Evolutionary conservation across 768 basidiomycete genomes (phyloP).

Genomic region (Cystofilobasidium macerans): DNA sequence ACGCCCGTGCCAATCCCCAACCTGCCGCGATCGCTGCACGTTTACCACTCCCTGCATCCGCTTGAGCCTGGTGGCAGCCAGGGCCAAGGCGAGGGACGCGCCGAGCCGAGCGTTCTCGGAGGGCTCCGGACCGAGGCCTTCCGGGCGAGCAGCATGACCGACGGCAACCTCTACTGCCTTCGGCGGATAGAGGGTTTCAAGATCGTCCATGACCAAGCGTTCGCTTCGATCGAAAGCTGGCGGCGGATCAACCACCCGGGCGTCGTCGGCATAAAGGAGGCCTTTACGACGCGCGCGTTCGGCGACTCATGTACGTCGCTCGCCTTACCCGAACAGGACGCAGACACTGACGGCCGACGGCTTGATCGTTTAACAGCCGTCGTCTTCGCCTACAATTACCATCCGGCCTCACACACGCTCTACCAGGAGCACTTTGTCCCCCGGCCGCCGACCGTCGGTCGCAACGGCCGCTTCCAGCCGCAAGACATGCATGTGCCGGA

Average conservation of each 20-base stretch:
- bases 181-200: constrained; percentile 84
- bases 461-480: constrained; percentile 28
- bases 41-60: constrained; percentile 76
- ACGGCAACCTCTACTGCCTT: constrained; percentile 67
- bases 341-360: constrained; percentile 1
- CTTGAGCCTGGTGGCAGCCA: constrained; percentile 48
- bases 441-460: constrained; percentile 24
- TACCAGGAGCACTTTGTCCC: constrained; percentile 59
- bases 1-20: constrained; percentile 30
- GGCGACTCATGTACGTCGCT: constrained; percentile 68
- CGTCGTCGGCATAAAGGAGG: constrained; percentile 72
- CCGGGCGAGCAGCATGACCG: constrained; percentile 61
- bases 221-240: constrained; percentile 76
- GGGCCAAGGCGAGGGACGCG: constrained; percentile 37
- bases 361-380: constrained; percentile 59
- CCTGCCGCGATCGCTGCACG: constrained; percentile 69
- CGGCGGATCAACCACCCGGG: constrained; percentile 70
- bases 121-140: constrained; percentile 74
- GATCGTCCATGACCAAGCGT: constrained; percentile 67
- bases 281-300: constrained; percentile 88
- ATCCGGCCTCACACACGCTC: constrained; percentile 71
- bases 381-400: constrained; percentile 80
- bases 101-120: constrained; percentile 46
- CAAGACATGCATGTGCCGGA: constrained; percentile 53
- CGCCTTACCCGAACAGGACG: not conserved